Base-by-base conservation (phyloP, 139 green algal species). In the Spirogloea muscicola region DNA sequence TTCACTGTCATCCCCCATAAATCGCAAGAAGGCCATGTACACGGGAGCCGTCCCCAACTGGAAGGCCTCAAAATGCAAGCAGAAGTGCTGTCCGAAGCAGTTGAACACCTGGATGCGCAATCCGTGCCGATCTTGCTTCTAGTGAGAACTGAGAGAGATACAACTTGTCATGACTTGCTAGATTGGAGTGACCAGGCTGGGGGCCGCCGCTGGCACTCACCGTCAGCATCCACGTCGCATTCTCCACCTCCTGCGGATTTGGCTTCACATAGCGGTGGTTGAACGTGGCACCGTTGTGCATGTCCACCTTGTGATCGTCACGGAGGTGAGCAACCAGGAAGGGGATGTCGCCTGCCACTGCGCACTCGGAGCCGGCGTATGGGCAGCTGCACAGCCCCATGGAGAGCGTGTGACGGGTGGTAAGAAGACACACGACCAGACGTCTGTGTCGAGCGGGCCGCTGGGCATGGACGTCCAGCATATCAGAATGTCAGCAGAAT, bases 1-100 rank as follows among this genome's bases (percentile, higher is more conserved):
- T 18, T 79, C 70, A 7, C 5, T 21, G n/a, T 79, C 70, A n/a
- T 73, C 61, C 4, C 70, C 70, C 70, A 79, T 79, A 43, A 79
- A 79, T 3, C 70, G 46, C 41, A 79, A 38, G 41, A 79, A 79
- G 10, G 70, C 70, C 70, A 79, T 79, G 62, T 79, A 79, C 2
- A 79, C 70, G 6, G 62, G 70, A 5, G 33, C 29, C 7, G 25
- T 29, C 16, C 70, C 70, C 16, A 76, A 43, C 3, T 77, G 62
- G n/a, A 79, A 79, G 6, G 70, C 70, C 70, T 79, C 70, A 42
- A 79, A 79, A 60, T 79, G 70, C 43, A 79, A 36, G 63, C 70
- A 79, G 39, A 79, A 79, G 41, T 79, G 62, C 29, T 79, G 70
- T 7, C 61, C 61, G 63, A 79, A 79, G 25, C 60, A 76, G 60